These are phyloP conservation scores for Phascolomyces articulosus DNA, from an alignment of 371 early-diverging fungal species.

Conservation along the genomic window DNA sequence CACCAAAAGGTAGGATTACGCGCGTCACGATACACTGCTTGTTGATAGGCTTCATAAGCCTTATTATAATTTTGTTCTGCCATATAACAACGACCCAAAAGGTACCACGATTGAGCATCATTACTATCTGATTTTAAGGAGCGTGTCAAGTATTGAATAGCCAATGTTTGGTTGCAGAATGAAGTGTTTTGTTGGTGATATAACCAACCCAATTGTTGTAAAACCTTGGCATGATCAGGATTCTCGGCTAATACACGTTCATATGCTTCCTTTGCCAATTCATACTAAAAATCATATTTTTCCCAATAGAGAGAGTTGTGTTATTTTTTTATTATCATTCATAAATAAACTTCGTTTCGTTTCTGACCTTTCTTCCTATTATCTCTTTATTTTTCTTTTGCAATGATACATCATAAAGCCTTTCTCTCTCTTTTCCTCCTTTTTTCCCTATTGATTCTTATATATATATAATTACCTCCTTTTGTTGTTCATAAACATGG, in stretches of 20 bases:
- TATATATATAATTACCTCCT: slow-evolving; percentile 65
- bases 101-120: slow-evolving; percentile 96
- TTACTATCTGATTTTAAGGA: slow-evolving; percentile 85
- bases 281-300: slow-evolving; percentile 69
- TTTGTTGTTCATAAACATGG: slow-evolving; percentile 94
- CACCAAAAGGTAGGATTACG: slow-evolving; percentile 98
- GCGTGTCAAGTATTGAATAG: slow-evolving; percentile 81
- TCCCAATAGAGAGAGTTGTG: too few relatives aligned
- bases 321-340: not conserved
- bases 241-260: slow-evolving; percentile 89
- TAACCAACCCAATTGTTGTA: slow-evolving; percentile 97
- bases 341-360: not conserved
- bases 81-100: slow-evolving; percentile 97
- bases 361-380: not conserved
- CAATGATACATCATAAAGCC: too few relatives aligned
- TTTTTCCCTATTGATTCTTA: not conserved
- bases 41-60: slow-evolving; percentile 98
- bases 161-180: slow-evolving; percentile 83
- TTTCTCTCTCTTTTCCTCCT: not conserved
- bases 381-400: not conserved
- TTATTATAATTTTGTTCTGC: slow-evolving; percentile 92
- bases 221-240: slow-evolving; percentile 93
- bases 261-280: slow-evolving; percentile 88
- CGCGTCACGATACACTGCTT: slow-evolving; percentile 94
- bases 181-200: slow-evolving; percentile 85